Evolutionary conservation across 2,329 filamentous ascomycete species (phyloP).

Genomic region (Cordyceps cateniannulata): DNA sequence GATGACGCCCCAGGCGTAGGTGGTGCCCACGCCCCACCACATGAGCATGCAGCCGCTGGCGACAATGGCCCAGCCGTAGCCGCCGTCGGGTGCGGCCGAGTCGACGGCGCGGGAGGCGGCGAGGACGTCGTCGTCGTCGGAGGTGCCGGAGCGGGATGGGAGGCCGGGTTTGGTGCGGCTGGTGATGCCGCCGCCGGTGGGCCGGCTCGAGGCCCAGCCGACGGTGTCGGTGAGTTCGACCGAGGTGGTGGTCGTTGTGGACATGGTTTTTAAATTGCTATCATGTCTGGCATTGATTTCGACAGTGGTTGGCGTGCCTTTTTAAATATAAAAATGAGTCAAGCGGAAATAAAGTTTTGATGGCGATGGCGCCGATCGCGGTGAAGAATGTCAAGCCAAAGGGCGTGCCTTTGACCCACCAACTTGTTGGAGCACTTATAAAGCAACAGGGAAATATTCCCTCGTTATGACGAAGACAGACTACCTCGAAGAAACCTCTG

Average conservation of each 20-base stretch:
- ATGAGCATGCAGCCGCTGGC: conserved; percentile 41
- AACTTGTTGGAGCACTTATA: too few species aligned
- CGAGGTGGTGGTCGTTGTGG: conserved; percentile 5
- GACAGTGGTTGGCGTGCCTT: neutral
- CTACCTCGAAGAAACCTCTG: too few species aligned
- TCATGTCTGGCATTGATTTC: neutral
- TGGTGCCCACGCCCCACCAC: conserved; percentile 51
- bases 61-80: conserved; percentile 52
- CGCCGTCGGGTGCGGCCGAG: conserved; percentile 43
- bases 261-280: neutral
- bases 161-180: neutral
- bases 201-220: conserved; percentile 4
- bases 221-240: conserved; percentile 1
- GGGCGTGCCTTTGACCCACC: neutral
- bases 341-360: neutral
- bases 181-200: neutral
- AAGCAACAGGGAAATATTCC: too few species aligned
- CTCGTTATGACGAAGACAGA: too few species aligned
- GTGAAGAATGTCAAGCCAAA: neutral
- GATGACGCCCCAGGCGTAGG: conserved; percentile 55
- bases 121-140: conserved; percentile 22
- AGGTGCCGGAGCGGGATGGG: too few species aligned
- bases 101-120: conserved; percentile 39
- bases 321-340: neutral
- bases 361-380: neutral